Conservation (phyloP, 192 early-diverging fungal genomes). For the Geranomyces variabilis region DNA sequence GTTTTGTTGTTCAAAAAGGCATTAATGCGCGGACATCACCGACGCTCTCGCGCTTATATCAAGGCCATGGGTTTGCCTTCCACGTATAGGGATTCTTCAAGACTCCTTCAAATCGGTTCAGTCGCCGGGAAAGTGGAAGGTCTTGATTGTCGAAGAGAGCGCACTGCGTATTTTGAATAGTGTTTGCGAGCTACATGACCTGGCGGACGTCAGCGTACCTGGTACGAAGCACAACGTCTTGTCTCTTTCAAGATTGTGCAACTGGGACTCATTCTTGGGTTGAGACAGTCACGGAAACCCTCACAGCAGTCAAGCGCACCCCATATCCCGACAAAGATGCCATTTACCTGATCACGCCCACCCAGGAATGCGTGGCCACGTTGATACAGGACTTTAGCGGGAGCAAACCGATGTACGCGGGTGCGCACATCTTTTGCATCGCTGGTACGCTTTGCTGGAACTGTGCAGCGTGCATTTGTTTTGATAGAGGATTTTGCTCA, state of each 20-base stretch:
- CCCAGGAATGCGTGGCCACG: constrained; percentile 42
- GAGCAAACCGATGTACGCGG: constrained; percentile 55
- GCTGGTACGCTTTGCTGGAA: constrained; percentile 39
- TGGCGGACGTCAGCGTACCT: constrained; percentile 75
- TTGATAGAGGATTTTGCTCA: neutral
- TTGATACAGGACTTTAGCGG: constrained; percentile 56
- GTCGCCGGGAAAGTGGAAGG: constrained; percentile 70
- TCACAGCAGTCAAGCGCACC: constrained; percentile 47
- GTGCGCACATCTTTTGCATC: constrained; percentile 57
- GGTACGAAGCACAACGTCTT: constrained; percentile 38
- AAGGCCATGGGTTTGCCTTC: no score
- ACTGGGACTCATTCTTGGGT: neutral
- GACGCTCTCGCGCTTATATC: no score
- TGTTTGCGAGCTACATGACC: constrained; percentile 76
- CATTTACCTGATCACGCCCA: constrained; percentile 62
- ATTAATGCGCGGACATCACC: no score
- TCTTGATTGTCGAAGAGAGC: constrained; percentile 77
- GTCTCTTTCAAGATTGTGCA: neutral
- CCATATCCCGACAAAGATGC: constrained; percentile 61
- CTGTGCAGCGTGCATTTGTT: no score
- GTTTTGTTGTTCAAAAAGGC: neutral
- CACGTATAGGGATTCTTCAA: constrained; percentile 48
- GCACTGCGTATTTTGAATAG: constrained; percentile 72
- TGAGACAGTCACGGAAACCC: constrained; percentile 44
- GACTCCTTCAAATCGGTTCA: constrained; percentile 79